Base-by-base conservation (phyloP, 108 stramenopile species). In the Fragilariopsis cylindrus region DNA sequence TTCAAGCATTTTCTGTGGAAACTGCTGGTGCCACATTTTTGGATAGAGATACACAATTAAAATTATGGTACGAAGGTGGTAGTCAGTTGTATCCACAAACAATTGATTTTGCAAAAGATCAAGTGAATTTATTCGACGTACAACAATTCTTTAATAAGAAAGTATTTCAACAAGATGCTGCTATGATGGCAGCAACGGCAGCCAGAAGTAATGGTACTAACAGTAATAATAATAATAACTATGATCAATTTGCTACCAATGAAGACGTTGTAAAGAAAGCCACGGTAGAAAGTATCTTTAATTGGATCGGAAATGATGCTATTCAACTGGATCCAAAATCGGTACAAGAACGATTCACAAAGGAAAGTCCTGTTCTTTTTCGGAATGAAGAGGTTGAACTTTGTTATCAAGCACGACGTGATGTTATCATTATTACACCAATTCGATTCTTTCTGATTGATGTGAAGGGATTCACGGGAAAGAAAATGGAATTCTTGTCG, bases 1-100 rank as follows among this genome's bases (percentile, higher is more conserved):
- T 91, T 77, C 85, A 80, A 48, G 90, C 82, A 69, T 88, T 78
- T 66, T 84, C 88, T 16, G 87, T 91, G 11, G 84, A 91, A 76
- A 91, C 88, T 15, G 88, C 90, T 42, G 90, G 90, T 3, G 85
- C 82, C 57, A 30, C 30, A 30, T 74, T 84, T 19, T 39, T 91
- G 9, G 88, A 91, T 50, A 52, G 86, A 9, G 88, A 91, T 52
- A 85, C 75, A 8, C 86, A 91, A 60, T 70, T 91, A 9, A 78
- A 71, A 19, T 63, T 91, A 9, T 91, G 72, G 72, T 85, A 85
- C 67, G 83, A 85, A 48, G 79, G 87, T 41, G 73, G 74, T 19
- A 69, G 76, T 12, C 60, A 55, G n/a, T 52, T 75, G 30, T 83
- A 85, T 30, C 73, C 74, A 16, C 73, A 86, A 4, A 56, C 70